phyloP scores from a whole-genome alignment of 1,284 basidiomycete species.

The Fistulina hepatica region DNA sequence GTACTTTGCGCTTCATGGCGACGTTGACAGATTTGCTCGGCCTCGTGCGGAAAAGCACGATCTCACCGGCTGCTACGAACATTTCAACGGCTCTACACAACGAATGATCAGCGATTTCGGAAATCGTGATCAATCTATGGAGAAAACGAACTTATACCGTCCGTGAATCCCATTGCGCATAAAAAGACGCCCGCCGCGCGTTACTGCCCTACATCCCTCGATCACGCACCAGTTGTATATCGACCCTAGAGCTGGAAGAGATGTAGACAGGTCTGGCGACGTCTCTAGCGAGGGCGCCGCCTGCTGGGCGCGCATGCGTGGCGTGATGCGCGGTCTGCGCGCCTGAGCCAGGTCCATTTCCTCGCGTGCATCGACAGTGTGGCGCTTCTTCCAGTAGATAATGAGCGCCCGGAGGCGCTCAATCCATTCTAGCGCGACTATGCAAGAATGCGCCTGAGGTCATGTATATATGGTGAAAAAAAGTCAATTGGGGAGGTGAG shows the following conservation, averaged over 20 bases:
- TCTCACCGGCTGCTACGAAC: constrained; percentile 52
- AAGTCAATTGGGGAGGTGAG: neutral
- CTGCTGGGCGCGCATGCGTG: constrained; percentile 32
- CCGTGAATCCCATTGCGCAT: constrained; percentile 55
- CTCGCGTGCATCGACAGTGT: constrained; percentile 56
- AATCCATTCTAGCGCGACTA: constrained; percentile 70
- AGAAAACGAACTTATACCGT: constrained; percentile 53
- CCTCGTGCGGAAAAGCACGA: constrained; percentile 52
- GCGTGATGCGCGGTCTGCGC: constrained; percentile 45
- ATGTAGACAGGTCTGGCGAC: constrained; percentile 37
- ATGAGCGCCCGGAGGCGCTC: constrained; percentile 55
- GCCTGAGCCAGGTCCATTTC: constrained; percentile 69
- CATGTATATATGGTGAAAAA: constrained; percentile 6
- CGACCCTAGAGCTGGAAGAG: constrained; percentile 44
- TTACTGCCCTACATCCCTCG: constrained; percentile 61
- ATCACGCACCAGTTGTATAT: constrained; percentile 77
- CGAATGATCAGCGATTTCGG: constrained; percentile 6
- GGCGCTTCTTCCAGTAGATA: constrained; percentile 66
- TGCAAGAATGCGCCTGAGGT: constrained; percentile 48
- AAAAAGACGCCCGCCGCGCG: constrained; percentile 61
- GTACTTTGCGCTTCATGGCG: constrained; percentile 39
- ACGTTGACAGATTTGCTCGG: constrained; percentile 40
- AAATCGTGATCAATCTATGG: constrained; percentile 1
- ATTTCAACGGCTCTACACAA: constrained; percentile 50
- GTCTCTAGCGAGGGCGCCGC: constrained; percentile 35